These are phyloP conservation scores for Nicotiana otophora DNA, from an alignment of 257 asterid genomes.

Conservation along the genomic window DNA sequence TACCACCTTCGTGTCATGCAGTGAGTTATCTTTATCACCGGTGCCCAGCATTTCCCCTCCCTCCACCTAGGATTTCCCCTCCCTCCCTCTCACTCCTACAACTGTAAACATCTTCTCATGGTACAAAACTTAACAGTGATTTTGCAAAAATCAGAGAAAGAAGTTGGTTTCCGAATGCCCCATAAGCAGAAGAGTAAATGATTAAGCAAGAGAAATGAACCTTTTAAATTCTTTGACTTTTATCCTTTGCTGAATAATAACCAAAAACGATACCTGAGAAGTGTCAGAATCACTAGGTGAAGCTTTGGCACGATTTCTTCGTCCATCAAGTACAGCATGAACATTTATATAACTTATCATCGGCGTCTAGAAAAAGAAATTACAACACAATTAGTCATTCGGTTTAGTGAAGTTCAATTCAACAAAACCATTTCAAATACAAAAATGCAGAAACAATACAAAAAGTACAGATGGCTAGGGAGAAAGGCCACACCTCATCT, in stretches of 20 bases:
- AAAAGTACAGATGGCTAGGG: neutral
- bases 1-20: neutral
- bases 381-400: slow-evolving; percentile 9
- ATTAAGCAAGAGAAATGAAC: neutral
- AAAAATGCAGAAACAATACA: neutral
- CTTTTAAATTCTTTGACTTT: neutral
- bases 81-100: neutral
- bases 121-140: neutral
- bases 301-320: slow-evolving; percentile 87
- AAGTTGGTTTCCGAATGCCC: neutral
- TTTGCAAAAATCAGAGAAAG: neutral
- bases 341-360: slow-evolving; percentile 94
- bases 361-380: slow-evolving; percentile 57
- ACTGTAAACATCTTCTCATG: neutral
- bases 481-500: slow-evolving; percentile 60
- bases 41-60: neutral
- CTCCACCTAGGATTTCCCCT: neutral
- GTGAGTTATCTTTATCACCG: neutral
- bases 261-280: slow-evolving; percentile 62
- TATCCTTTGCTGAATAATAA: neutral
- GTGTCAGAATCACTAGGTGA: slow-evolving; percentile 75
- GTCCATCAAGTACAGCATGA: slow-evolving; percentile 88
- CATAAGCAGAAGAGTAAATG: neutral
- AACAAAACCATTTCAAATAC: neutral
- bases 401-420: neutral